Evolutionary conservation across 2,329 filamentous ascomycete genomes (phyloP).

Genomic region (Gnomoniopsis smithogilvyi): DNA sequence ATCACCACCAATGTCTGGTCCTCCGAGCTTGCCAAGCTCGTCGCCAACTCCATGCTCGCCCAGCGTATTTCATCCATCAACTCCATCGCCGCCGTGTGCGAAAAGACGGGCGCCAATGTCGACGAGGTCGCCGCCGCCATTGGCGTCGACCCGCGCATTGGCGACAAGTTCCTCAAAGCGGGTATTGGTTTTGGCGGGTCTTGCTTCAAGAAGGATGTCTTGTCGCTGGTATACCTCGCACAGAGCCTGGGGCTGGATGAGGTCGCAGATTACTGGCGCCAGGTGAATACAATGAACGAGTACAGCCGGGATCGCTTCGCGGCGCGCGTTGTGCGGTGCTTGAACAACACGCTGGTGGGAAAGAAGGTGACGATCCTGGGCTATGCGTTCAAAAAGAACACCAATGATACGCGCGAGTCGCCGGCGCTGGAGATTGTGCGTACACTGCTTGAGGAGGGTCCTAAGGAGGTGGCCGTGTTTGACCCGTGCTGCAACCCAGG

Average conservation of each 20-base stretch:
- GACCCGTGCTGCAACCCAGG: constrained; percentile 60
- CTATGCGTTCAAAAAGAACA: constrained; percentile 79
- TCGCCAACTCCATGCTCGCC: constrained; percentile 76
- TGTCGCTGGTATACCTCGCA: constrained; percentile 70
- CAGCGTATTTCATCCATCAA: constrained; percentile 82
- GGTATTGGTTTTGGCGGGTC: constrained; percentile 76
- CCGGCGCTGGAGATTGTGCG: constrained; percentile 67
- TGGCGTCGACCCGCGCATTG: constrained; percentile 69
- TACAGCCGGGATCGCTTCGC: constrained; percentile 69
- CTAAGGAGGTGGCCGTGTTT: constrained; percentile 63
- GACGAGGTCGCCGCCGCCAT: constrained; percentile 66
- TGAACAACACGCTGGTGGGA: constrained; percentile 65
- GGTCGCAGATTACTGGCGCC: constrained; percentile 72
- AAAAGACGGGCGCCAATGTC: constrained; percentile 72
- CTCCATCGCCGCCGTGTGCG: constrained; percentile 75
- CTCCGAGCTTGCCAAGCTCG: constrained; percentile 75
- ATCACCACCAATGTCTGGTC: constrained; percentile 73
- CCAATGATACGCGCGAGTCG: constrained; percentile 69
- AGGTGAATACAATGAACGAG: constrained; percentile 74
- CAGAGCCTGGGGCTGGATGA: constrained; percentile 67
- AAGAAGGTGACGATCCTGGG: constrained; percentile 74
- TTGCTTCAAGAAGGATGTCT: constrained; percentile 79
- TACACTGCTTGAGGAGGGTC: constrained; percentile 61
- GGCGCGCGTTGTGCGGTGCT: constrained; percentile 59
- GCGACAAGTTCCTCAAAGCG: constrained; percentile 69